Conservation (phyloP, 305 asterid genomes). For the Fraxinus xanthoxyloides region DNA sequence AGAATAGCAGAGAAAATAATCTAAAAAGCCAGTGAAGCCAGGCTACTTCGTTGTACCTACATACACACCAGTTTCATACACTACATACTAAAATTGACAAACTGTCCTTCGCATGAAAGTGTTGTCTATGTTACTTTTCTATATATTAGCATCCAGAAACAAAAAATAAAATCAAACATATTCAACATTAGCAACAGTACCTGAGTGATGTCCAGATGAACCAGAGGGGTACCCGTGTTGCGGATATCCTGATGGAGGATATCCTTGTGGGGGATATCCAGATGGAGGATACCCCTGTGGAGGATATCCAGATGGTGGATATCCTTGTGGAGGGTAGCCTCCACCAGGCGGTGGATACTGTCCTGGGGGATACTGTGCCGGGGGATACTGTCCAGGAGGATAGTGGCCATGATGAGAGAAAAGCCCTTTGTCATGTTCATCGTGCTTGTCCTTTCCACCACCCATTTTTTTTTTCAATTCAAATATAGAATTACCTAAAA, state of each 20-base stretch:
- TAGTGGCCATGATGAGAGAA: constrained; percentile 28
- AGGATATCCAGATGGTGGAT: constrained; percentile 46
- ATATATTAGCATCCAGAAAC: background rate
- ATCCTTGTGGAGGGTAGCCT: constrained; percentile 63
- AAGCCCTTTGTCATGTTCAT: constrained; percentile 29
- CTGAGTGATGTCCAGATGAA: constrained; percentile 36
- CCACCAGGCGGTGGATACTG: constrained; percentile 47
- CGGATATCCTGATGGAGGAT: constrained; percentile 55
- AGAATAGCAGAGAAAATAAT: background rate
- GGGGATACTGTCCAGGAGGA: constrained; percentile 27
- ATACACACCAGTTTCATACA: background rate
- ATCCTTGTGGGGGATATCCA: constrained; percentile 49
- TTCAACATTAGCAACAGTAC: constrained; percentile 19
- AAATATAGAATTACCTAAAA: constrained; percentile 23
- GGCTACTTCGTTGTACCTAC: background rate
- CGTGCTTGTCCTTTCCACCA: constrained; percentile 53
- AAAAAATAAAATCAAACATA: background rate
- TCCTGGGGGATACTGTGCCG: constrained; percentile 30
- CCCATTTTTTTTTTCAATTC: constrained; percentile 55
- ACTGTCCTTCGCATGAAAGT: background rate
- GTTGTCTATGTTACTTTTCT: background rate
- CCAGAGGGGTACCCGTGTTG: constrained; percentile 52
- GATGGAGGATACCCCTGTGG: constrained; percentile 53
- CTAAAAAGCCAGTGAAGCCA: background rate
- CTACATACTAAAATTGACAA: background rate